Percentiles rank a stretch among this genome's conserved stretches.
Evolutionary conservation across 768 basidiomycete genomes (phyloP).

Genomic region (Rhodotorula diobovata): DNA sequence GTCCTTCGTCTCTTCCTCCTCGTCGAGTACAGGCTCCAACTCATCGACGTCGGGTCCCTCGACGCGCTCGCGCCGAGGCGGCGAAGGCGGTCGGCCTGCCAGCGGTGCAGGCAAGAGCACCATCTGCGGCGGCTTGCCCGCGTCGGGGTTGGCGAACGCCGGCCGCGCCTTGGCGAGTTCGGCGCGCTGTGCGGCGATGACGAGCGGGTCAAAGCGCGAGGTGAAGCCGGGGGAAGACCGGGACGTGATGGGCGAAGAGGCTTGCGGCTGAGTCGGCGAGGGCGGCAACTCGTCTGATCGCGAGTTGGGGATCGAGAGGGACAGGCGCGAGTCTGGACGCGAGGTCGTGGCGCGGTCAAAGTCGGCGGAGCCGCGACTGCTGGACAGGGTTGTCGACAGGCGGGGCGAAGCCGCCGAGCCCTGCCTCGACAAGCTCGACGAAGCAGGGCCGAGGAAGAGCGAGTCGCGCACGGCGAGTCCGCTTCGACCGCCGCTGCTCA

Average conservation of each 20-base stretch:
- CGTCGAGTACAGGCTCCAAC: background rate
- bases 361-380: background rate
- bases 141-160: constrained; percentile 19
- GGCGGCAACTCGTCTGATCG: background rate
- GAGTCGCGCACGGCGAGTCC: constrained; percentile 16
- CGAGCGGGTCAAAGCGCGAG: constrained; percentile 32
- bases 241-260: background rate
- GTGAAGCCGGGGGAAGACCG: constrained; percentile 16
- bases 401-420: background rate
- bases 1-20: background rate
- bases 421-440: background rate
- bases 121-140: constrained; percentile 25
- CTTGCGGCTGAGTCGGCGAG: background rate
- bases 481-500: background rate
- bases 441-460: constrained; percentile 4
- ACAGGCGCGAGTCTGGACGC: background rate
- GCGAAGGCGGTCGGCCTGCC: constrained; percentile 11
- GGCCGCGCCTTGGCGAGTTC: constrained; percentile 28
- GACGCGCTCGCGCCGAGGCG: background rate
- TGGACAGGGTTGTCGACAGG: background rate
- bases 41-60: constrained; percentile 17
- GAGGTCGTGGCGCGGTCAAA: background rate
- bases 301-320: background rate
- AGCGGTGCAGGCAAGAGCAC: constrained; percentile 36
- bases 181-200: constrained; percentile 19